Evolutionary conservation across 345 rosid genomes (phyloP), one percentile per base, ranked within the genome.

Genomic region (Brassica rapa): DNA sequence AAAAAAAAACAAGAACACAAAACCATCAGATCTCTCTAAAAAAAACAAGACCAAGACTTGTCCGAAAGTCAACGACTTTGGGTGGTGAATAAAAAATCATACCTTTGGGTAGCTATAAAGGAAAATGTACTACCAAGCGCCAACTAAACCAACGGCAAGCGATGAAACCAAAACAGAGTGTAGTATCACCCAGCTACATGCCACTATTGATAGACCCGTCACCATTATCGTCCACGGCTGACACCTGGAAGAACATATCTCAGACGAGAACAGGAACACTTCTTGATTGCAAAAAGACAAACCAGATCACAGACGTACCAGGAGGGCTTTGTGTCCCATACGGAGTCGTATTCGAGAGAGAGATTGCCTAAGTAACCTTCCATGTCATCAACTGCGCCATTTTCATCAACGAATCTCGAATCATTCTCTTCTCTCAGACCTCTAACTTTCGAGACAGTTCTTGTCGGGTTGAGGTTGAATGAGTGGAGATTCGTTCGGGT

Each of bases 301-400:
- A 25, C 29, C 29, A 25, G 29, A 25, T 25, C 29, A 25, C 29
- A 25, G 62, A 62, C 32, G 59, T 74, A 94, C 97, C 98, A 94
- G 59, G 90, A 89, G 6, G 98, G 97, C 77, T 91, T 91, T 25
- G 98, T 94, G 85, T 94, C 98, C 98, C 98, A 92, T 10, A 94
- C 97, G 24, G 97, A 89, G 71, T 94, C 98, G 81, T 94, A 94
- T 70, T 92, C 98, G 23, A 93, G 97, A 49, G 98, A 92, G 10
- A 94, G 91, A 68, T 88, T 10, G 74, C 88, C 92, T 68, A 92
- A 87, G 84, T 88, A 90, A 64, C 93, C 93, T 83, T 94, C 97
- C 97, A 94, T 88, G 76, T 94, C 95, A 25, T 89, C 91, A 32
- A 90, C 73, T 33, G 62, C 85, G 55, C 95, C 93, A 69, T 88